Base-by-base conservation (phyloP, 1,284 basidiomycete genomes). In the Heterobasidion irregulare region DNA sequence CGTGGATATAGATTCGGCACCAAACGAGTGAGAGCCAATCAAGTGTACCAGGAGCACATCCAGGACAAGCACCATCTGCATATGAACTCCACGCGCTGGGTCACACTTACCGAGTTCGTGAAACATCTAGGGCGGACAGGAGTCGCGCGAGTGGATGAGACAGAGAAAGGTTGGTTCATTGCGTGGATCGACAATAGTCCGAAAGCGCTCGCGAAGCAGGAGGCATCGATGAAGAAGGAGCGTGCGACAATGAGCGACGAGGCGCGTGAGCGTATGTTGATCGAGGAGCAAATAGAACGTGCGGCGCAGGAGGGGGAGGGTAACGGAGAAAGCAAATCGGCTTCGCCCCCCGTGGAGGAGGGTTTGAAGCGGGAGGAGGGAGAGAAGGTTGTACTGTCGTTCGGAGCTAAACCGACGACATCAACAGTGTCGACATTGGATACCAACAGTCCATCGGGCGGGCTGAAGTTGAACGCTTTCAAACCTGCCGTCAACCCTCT, bases 31-130 rank as follows among this genome's bases (percentile, higher is more conserved):
- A 82, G 86, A 60, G 94, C 94, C 43, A 99, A 99, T 68, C 86
- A 85, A 52, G 96, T 99, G 15, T 99, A 99, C 67, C 95, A 99
- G 72, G 97, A 99, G 70, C 95, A 92, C 72, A 99, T 99, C 63
- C 83, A 92, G 58, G 96, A 98, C 73, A 95, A 96, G 71, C 71
- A 80, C 53, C 97, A 99, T 70, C 76, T 95, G 26, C 97, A 99
- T 75, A 99, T 99, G 97, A 99, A 99, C 72, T 78, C 95, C 6
- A 99, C 97, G 9, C 84, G 92, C 58, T 99, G 97, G 95, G 92
- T 97, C 26, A 97, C 96, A 9, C 79, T 99, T 58, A 91, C 91
- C 10, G 96, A 97, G 65, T 99, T 99, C 64, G 78, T 85, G 64
- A 94, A 96, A 70, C 84, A 95, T 64, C 79, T 99, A 34, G 95